A percentile compares a stretch with the other conserved stretches of the same genome.
Evolutionary conservation across 768 basidiomycete genomes (phyloP).

Genomic region (Lactarius trivialis): DNA sequence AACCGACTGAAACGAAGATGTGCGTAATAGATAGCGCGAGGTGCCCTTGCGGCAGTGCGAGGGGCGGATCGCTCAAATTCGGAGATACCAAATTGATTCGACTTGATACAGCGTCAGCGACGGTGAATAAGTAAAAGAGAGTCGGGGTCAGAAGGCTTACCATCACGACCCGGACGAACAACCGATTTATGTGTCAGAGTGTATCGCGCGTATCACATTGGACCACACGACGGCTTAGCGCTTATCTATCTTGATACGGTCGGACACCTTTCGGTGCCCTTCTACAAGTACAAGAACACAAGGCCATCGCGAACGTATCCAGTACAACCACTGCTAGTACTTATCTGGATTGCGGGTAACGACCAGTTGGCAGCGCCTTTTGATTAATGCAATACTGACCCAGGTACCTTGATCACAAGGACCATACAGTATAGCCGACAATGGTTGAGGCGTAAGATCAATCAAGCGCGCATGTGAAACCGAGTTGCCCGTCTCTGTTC

Average conservation of each 20-base stretch:
- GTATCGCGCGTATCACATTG: neutral
- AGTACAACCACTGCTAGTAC: neutral
- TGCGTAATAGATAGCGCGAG: neutral
- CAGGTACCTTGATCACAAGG: constrained; percentile 19
- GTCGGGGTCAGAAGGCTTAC: neutral
- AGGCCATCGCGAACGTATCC: neutral
- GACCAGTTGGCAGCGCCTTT: neutral
- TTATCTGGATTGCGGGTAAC: neutral
- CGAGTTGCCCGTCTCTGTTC: neutral
- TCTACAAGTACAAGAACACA: neutral
- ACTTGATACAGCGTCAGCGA: neutral
- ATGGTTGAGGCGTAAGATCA: constrained; percentile 3
- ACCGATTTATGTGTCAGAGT: neutral
- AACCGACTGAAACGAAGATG: neutral
- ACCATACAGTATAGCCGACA: neutral
- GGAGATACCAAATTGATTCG: neutral
- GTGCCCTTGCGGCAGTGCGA: neutral
- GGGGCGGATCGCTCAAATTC: neutral
- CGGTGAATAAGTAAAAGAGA: neutral
- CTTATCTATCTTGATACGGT: neutral
- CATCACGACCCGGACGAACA: neutral
- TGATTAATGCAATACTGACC: neutral
- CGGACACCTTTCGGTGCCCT: neutral
- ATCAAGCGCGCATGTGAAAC: constrained; percentile 20
- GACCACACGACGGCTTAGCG: neutral